A percentile compares a stretch with the other conserved stretches of the same genome.
Conservation (phyloP, 2,329 filamentous ascomycete species). For the Tolypocladium endophyticum region DNA sequence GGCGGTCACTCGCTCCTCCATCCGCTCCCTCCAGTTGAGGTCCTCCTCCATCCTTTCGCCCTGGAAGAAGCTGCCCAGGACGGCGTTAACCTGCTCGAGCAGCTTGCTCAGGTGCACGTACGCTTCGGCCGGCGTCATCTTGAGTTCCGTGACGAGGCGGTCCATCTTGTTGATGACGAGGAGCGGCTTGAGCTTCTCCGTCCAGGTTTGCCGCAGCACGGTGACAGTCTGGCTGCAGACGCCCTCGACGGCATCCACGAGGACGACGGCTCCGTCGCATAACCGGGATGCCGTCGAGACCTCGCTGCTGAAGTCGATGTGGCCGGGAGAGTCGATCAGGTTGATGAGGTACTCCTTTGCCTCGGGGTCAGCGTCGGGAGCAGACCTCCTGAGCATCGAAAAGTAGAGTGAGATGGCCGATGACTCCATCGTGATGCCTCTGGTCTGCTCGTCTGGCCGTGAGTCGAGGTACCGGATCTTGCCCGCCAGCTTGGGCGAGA, state of each 20-base stretch:
- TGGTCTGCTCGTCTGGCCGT: conserved; percentile 85
- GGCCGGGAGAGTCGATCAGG: conserved; percentile 92
- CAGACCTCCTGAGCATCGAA: conserved; percentile 69
- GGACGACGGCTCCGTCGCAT: conserved; percentile 86
- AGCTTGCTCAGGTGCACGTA: conserved; percentile 83
- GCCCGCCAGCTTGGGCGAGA: conserved; percentile 91
- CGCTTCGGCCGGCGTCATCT: conserved; percentile 84
- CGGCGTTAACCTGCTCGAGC: conserved; percentile 91
- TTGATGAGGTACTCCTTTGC: conserved; percentile 92
- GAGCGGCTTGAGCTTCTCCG: conserved; percentile 86
- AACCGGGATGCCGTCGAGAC: conserved; percentile 91
- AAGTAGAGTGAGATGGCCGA: conserved; percentile 96
- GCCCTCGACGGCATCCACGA: conserved; percentile 94
- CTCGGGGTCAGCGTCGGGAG: conserved; percentile 56
- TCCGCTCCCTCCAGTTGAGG: conserved; percentile 84
- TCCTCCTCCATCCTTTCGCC: conserved; percentile 98
- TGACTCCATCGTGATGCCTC: conserved; percentile 99
- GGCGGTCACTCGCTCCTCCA: conserved; percentile 76
- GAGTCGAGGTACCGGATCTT: conserved; percentile 98
- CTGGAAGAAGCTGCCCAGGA: conserved; percentile 94
- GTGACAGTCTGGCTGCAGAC: conserved; percentile 98
- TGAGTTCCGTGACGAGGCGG: conserved; percentile 82
- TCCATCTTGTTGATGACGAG: conserved; percentile 99
- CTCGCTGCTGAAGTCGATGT: conserved; percentile 98
- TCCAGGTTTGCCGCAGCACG: conserved; percentile 88